Evolutionary conservation across 2,329 filamentous ascomycete genomes (phyloP).

Genomic region (Annulohypoxylon truncatum): DNA sequence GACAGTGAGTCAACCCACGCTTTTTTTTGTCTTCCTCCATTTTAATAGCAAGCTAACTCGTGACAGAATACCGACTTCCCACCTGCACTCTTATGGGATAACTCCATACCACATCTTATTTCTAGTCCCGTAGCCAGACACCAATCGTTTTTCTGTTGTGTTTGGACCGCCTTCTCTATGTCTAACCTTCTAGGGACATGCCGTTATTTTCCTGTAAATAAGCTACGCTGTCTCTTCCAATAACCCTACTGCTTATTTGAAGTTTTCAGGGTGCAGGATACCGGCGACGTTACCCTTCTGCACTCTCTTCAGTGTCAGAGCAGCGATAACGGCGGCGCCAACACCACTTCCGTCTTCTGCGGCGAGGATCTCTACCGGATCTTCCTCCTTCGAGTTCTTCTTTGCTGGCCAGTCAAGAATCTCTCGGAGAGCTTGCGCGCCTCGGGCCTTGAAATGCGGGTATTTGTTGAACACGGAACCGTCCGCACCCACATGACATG

Average conservation of each 20-base stretch:
- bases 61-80: slow-evolving; percentile 75
- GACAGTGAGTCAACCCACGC: slow-evolving; percentile 65
- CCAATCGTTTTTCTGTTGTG: slow-evolving; percentile 23
- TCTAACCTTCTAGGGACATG: slow-evolving; percentile 40
- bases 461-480: slow-evolving; percentile 99
- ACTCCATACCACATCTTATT: slow-evolving; percentile 36
- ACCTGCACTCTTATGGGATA: slow-evolving; percentile 79
- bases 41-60: slow-evolving; percentile 44
- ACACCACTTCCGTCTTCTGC: slow-evolving; percentile 98
- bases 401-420: slow-evolving; percentile 93
- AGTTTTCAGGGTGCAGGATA: slow-evolving; percentile 74
- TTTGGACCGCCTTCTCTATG: slow-evolving; percentile 44
- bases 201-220: slow-evolving; percentile 21
- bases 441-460: slow-evolving; percentile 94
- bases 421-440: slow-evolving; percentile 89
- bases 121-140: slow-evolving; percentile 36
- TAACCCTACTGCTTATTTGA: slow-evolving; percentile 52
- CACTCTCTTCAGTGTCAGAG: slow-evolving; percentile 73
- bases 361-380: slow-evolving; percentile 87
- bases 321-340: slow-evolving; percentile 94
- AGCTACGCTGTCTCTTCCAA: slow-evolving; percentile 24
- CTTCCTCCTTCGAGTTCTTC: slow-evolving; percentile 75
- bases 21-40: slow-evolving; percentile 22
- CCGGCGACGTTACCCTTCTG: slow-evolving; percentile 72
- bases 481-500: slow-evolving; percentile 94